Base-by-base conservation (phyloP, 1,284 basidiomycete genomes). In the Sporisorium exsertum region DNA sequence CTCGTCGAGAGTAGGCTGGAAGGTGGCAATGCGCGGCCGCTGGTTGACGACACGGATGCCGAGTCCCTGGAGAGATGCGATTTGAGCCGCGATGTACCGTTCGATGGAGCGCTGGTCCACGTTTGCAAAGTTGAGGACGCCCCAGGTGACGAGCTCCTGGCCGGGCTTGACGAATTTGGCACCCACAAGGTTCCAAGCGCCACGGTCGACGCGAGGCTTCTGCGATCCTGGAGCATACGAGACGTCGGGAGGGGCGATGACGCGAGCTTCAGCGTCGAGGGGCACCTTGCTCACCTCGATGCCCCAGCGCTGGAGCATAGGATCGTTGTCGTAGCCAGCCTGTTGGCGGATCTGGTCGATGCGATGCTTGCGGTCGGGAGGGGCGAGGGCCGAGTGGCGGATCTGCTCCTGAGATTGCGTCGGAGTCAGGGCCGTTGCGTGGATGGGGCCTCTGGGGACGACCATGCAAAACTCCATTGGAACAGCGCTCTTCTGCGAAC, bases 151-250 rank as follows among this genome's bases (percentile, higher is more conserved):
- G 43, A 81, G 67, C 0, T 51, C 47, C 5, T 24, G 26, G 22
- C 70, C 76, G 8, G 70, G 54, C 9, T 54, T n/a, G 35, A 70
- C 33, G 37, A 80, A 81, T 40, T 40, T 61, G 45, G 49, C 58
- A 26, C 61, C 62, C 26, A 65, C 65, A 16, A 81, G 65, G 66
- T 81, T 81, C 80, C 80, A 81, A 4, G 67, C 27, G 8, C 78
- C 78, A 35, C 56, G 56, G 8, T 87, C 37, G 33, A 87, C 56
- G 12, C 87, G 70, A 77, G 87, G 87, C 5, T 86, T 84, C 50
- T 81, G 72, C 18, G 69, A 61, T n/a, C 62, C 54, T 0, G 55
- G 50, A 2, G 57, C 67, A 35, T 81, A 81, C 72, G 80, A 32
- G 58, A 78, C 76, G 77, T 75, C 65, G 59, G 68, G 84, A 5